A percentile compares a stretch with the other conserved stretches of the same genome.
Evolutionary conservation across 495 filamentous ascomycete genomes (phyloP).

Genomic region (Neurospora sp.): DNA sequence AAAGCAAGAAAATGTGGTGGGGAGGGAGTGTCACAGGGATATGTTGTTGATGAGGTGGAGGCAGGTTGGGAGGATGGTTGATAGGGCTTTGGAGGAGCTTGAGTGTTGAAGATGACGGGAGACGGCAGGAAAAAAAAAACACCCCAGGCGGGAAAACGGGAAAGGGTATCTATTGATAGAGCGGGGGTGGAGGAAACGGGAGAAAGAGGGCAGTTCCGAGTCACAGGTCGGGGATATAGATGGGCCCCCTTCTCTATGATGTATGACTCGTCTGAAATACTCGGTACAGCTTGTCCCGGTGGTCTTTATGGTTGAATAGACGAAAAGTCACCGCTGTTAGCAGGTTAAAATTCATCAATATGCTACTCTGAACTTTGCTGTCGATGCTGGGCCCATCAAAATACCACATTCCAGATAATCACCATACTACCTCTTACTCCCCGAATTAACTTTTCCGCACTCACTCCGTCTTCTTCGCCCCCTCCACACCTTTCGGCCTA

Average conservation of each 20-base stretch:
- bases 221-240: background rate
- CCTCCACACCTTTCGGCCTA: background rate
- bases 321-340: background rate
- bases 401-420: background rate
- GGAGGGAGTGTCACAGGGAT: background rate
- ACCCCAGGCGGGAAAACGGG: no score
- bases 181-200: no score
- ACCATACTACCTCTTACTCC: background rate
- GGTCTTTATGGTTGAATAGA: background rate
- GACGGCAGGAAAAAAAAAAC: no score
- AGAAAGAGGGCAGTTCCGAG: background rate
- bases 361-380: background rate
- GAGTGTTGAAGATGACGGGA: background rate
- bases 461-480: conserved; percentile 9
- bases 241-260: background rate
- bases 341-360: background rate
- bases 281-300: background rate
- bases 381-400: background rate
- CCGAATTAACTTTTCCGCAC: background rate
- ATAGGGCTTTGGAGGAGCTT: background rate
- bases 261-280: background rate
- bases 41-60: background rate
- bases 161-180: no score
- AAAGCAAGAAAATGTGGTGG: background rate
- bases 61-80: background rate